Evolutionary conservation across 2,329 filamentous ascomycete species (phyloP), one percentile per base, ranked within the genome.

Genomic region (Clonostachys chloroleuca): DNA sequence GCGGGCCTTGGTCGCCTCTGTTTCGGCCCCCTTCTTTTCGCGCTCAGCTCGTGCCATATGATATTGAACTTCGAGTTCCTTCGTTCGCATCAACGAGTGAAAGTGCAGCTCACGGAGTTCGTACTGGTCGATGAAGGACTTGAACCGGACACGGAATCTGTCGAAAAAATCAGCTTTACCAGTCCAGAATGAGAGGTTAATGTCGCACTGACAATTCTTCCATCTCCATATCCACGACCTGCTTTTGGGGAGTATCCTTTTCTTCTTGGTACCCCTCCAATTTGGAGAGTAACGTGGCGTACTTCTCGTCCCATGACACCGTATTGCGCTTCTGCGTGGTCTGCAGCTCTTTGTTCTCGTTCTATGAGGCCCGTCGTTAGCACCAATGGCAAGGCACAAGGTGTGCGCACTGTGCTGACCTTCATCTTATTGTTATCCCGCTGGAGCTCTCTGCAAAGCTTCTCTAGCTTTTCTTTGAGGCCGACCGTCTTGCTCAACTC

Each of bases 391-490:
- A 34, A 36, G 24, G 10, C 13, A n/a, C 20, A 39, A 33, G 30
- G 12, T 30, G 34, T 14, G n/a, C 8, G 30, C 24, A 34, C 13
- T 10, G 16, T 17, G 64, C 72, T 56, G 68, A 94, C 89, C 86
- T 97, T 97, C 54, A 99, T 83, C 70, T 95, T 95, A 69, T 97
- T 97, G 67, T 99, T 99, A 62, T 99, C 94, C 59, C 92, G 88
- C 51, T 95, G 94, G 47, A 99, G 78, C 66, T 99, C 94, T 48
- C 94, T 79, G 59, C 92, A 96, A 34, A 99, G 75, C 64, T 97
- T 99, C 69, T 99, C 94, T 42, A 99, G 75, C 69, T 97, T 97
- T 65, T 97, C 92, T 66, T 95, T 96, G 62, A 97, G 82, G 2
- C 86, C 87, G 17, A 88, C 85, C 18, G 92, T 92, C 70, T 96